Base-by-base conservation (phyloP, 1,284 basidiomycete species). In the Stereum hirsutum region DNA sequence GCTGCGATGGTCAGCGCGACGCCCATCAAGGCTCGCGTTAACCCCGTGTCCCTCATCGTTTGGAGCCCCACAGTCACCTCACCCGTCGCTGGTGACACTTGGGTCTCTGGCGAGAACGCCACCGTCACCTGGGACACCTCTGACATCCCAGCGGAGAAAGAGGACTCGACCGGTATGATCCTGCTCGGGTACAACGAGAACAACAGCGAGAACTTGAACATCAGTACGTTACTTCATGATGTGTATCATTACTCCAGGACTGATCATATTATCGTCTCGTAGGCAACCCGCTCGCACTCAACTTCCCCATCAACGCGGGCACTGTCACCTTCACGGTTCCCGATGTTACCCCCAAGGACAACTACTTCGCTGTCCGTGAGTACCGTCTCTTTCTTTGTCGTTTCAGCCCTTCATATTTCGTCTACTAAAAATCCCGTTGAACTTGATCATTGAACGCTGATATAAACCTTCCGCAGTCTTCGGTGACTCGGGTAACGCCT, bases 1-100 rank as follows among this genome's bases (percentile, higher is more conserved):
- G 54, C 52, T 47, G 41, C 23, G 42, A 58, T 62, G 15, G 60
- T 62, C 4, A 62, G 60, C 11, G 38, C 61, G n/a, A 12, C 50
- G 0, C 42, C 50, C 20, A 31, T 47, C 43, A 17, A 17, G 4
- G 45, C 46, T 34, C 38, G 33, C 41, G 37, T 42, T 41, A 23
- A 41, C 17, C 57, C 59, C 15, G 47, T 52, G n/a, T 46, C 64
- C 43, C 49, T 63, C 49, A 54, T 70, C 37, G 74, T 76, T 41
- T 60, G 64, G 57, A 63, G 62, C 42, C 76, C 78, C 0, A 39
- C 46, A 3, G 68, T 81, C 54, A 71, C 59, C 4, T 51, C 47
- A 5, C 74, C 74, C 5, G 44, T 31, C 8, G 28, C 35, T 3
- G 43, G 45, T 5, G 43, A 34, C 4, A 23, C 51, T 7, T 59